phyloP scores from a whole-genome alignment of 768 basidiomycete species.

The Coprinellus micaceus region DNA sequence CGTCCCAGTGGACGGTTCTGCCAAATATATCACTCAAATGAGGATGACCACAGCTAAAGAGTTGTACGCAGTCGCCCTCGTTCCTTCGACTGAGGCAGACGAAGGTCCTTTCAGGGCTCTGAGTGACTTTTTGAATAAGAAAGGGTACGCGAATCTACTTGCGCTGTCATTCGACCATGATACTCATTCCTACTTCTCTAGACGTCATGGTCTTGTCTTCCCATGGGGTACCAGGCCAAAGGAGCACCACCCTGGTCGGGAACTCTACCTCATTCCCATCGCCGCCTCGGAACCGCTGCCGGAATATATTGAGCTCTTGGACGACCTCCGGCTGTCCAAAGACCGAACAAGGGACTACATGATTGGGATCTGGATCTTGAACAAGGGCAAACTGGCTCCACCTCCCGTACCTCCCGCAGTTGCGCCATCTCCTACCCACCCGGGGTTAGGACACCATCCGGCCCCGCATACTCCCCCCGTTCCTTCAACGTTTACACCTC shows the following conservation, averaged over 20 bases:
- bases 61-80: slow-evolving; percentile 72
- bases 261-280: slow-evolving; percentile 83
- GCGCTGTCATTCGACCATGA: not conserved
- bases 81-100: slow-evolving; percentile 43
- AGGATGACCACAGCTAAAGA: slow-evolving; percentile 76
- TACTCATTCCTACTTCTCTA: slow-evolving; percentile 27
- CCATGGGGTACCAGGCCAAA: slow-evolving; percentile 79
- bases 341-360: slow-evolving; percentile 61
- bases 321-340: slow-evolving; percentile 68
- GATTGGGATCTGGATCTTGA: slow-evolving; percentile 81
- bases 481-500: no score
- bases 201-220: slow-evolving; percentile 82
- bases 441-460: no score
- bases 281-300: slow-evolving; percentile 63
- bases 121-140: slow-evolving; percentile 63
- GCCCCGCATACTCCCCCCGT: no score
- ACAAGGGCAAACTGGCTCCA: slow-evolving; percentile 70
- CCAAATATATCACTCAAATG: slow-evolving; percentile 75
- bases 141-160: slow-evolving; percentile 45
- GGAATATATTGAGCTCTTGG: slow-evolving; percentile 81
- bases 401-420: slow-evolving; percentile 11
- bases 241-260: slow-evolving; percentile 73
- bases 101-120: slow-evolving; percentile 57
- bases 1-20: slow-evolving; percentile 71
- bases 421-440: slow-evolving; percentile 1